Conservation (phyloP, 768 basidiomycete species). For the Tremella yokohamensis region DNA sequence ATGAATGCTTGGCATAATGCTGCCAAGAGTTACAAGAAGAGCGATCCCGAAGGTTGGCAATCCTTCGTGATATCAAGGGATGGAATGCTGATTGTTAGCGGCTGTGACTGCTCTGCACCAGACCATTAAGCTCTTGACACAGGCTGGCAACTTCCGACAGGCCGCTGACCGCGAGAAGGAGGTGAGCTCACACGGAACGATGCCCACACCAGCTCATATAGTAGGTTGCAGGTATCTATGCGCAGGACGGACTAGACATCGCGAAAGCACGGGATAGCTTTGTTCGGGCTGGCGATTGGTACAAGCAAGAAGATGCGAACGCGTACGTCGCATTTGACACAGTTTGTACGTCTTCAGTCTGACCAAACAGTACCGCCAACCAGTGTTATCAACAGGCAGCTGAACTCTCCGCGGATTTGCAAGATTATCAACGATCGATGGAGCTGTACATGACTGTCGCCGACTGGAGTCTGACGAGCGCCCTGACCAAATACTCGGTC, state of each 20-base stretch:
- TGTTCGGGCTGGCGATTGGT: slow-evolving; percentile 91
- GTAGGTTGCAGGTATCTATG: slow-evolving; percentile 88
- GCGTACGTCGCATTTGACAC: slow-evolving; percentile 62
- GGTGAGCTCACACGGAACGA: slow-evolving; percentile 22
- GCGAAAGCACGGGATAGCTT: slow-evolving; percentile 86
- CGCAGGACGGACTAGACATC: slow-evolving; percentile 63
- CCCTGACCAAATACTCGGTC: slow-evolving; percentile 94
- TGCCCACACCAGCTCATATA: neutral
- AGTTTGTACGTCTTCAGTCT: neutral
- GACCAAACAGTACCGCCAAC: slow-evolving; percentile 74
- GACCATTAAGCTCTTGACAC: slow-evolving; percentile 76
- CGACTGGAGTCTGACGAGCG: slow-evolving; percentile 69
- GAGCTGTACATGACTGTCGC: slow-evolving; percentile 87
- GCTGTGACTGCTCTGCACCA: slow-evolving; percentile 81
- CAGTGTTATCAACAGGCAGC: slow-evolving; percentile 94
- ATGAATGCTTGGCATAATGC: slow-evolving; percentile 99
- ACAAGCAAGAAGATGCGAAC: slow-evolving; percentile 91
- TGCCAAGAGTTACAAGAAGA: slow-evolving; percentile 90
- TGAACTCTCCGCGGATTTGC: slow-evolving; percentile 85
- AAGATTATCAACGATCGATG: slow-evolving; percentile 79
- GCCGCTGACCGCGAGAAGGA: slow-evolving; percentile 89
- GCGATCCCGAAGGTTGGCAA: slow-evolving; percentile 71
- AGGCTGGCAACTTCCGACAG: slow-evolving; percentile 87
- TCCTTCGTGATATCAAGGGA: slow-evolving; percentile 8
- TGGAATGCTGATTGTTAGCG: slow-evolving; percentile 56